Evolutionary conservation across 2,329 filamentous ascomycete species (phyloP), one percentile per base, ranked within the genome.

Genomic region (Ceratocystis alfenasii): DNA sequence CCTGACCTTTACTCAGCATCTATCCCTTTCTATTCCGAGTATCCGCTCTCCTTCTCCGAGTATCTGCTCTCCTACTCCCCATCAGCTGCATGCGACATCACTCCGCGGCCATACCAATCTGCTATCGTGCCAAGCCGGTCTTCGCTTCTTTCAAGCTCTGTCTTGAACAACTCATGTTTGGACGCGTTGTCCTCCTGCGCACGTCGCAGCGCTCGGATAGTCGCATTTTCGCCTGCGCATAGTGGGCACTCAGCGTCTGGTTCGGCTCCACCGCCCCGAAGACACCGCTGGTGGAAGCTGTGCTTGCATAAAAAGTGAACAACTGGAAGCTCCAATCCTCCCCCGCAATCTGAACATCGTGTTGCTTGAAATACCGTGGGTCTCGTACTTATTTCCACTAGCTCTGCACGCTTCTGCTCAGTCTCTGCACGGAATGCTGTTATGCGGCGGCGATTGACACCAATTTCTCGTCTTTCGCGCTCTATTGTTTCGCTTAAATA

Each of bases 231-330:
- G 22, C 84, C 81, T 30, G 88, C 86, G 72, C 94, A 99, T 44
- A 90, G 81, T 8, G 93, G 91, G 73, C 94, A 99, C 75, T 96
- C 91, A 0, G 86, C 82, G 63, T 87, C 85, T 10, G 79, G 78
- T 25, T 82, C 80, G 10, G 67, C 68, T 44, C 74, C 76, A 1
- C 77, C 78, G 12, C 74, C 74, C 63, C 80, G 77, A 72, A 99
- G 78, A 75, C 93, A 99, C 59, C 89, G 82, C 76, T 95, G 90
- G 74, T 99, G 94, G 79, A 96, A 99, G 68, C 87, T 92, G 74
- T 99, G 94, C 74, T 95, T 96, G 78, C 94, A 99, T 69, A 99
- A 76, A 74, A 99, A 99, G 74, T 99, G 94, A 61, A 99, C 92
- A 0, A 87, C 89, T 0, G 94, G 94, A 12, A 97, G 79, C 70